Percentiles rank a stretch among this genome's conserved stretches.
Evolutionary conservation across 2,329 filamentous ascomycete genomes (phyloP).

Genomic region (Fusarium tupiense): DNA sequence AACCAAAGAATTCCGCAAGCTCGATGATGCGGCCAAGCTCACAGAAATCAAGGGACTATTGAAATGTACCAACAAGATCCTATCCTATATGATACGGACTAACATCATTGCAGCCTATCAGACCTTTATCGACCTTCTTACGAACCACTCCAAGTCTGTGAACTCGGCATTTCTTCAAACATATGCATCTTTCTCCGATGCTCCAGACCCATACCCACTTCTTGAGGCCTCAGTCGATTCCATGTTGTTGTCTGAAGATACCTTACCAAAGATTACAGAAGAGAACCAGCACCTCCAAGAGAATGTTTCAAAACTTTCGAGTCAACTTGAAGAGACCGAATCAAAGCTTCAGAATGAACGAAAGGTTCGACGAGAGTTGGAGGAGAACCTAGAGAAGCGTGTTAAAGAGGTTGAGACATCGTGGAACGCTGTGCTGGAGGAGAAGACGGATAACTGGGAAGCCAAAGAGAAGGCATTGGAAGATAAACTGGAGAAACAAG

Average conservation of each 20-base stretch:
- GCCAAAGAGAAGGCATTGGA: slow-evolving; percentile 91
- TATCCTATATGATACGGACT: background rate
- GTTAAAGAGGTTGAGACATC: slow-evolving; percentile 91
- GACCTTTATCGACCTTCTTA: slow-evolving; percentile 94
- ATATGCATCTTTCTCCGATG: slow-evolving; percentile 93
- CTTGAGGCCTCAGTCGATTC: slow-evolving; percentile 97
- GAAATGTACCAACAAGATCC: slow-evolving; percentile 68
- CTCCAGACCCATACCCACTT: slow-evolving; percentile 93
- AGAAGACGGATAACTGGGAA: slow-evolving; percentile 97
- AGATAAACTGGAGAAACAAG: slow-evolving; percentile 94
- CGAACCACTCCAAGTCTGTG: slow-evolving; percentile 93
- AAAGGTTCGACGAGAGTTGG: slow-evolving; percentile 75
- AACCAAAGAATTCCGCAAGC: slow-evolving; percentile 96
- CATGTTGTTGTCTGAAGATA: slow-evolving; percentile 90
- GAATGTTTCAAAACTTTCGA: slow-evolving; percentile 77
- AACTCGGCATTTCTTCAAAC: slow-evolving; percentile 93
- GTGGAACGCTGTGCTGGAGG: slow-evolving; percentile 88
- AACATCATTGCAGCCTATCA: slow-evolving; percentile 77
- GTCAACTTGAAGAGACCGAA: slow-evolving; percentile 86
- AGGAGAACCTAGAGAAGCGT: slow-evolving; percentile 79
- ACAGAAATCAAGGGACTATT: slow-evolving; percentile 88
- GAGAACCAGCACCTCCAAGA: slow-evolving; percentile 91
- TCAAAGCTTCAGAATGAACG: slow-evolving; percentile 82
- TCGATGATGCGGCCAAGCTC: slow-evolving; percentile 88
- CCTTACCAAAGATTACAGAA: slow-evolving; percentile 84